phyloP scores from a whole-genome alignment of 2,329 filamentous ascomycete species.

The Fusarium zealandicum region DNA sequence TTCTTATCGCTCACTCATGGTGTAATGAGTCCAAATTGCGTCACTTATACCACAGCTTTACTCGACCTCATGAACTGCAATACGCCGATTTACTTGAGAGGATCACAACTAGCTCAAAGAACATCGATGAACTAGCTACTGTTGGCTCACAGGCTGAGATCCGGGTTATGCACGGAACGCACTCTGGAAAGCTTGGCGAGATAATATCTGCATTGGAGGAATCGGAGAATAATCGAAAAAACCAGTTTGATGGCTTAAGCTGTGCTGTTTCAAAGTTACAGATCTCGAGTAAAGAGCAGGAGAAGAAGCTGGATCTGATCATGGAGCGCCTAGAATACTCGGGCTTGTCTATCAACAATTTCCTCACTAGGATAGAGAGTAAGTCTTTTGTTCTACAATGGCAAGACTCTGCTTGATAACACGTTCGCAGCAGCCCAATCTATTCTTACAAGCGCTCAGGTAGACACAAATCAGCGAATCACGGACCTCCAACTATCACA shows the following conservation, averaged over 20 bases:
- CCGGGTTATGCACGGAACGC: neutral
- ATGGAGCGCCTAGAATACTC: neutral
- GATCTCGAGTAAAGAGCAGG: neutral
- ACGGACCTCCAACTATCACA: conserved; percentile 7
- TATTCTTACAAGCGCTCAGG: neutral
- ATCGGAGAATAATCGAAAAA: neutral
- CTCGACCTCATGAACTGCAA: neutral
- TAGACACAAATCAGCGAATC: conserved; percentile 8
- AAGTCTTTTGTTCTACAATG: rapidly evolving
- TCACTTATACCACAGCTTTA: conserved; percentile 14
- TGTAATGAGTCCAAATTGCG: conserved; percentile 11
- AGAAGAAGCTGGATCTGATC: neutral
- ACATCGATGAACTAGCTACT: conserved; percentile 1
- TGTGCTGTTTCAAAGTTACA: neutral
- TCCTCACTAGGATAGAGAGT: conserved; percentile 3
- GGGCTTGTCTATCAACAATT: conserved; percentile 1
- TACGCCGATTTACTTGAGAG: conserved; percentile 5
- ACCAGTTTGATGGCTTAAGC: neutral
- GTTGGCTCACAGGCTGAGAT: conserved; percentile 1
- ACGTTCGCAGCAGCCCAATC: neutral
- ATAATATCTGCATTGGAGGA: neutral
- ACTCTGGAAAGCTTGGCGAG: neutral
- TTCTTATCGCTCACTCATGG: conserved; percentile 11
- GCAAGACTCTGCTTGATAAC: rapidly evolving
- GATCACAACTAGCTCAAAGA: neutral